phyloP scores from a whole-genome alignment of 108 stramenopile species.

The Fragilariopsis cylindrus region DNA sequence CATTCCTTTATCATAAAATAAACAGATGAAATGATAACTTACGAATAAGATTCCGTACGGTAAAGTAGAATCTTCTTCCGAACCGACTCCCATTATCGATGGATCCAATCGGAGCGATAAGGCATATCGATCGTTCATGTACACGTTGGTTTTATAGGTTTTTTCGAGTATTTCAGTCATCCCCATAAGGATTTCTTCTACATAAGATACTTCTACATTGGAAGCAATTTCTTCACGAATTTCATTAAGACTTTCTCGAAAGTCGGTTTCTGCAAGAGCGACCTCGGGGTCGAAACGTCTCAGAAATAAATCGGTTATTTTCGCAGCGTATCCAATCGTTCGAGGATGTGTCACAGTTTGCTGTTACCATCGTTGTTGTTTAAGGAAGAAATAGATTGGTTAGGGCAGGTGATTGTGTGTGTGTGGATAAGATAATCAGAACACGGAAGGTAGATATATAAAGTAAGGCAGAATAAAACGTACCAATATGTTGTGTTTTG shows the following conservation, averaged over 20 bases:
- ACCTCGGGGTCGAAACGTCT: constrained; percentile 84
- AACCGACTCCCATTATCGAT: constrained; percentile 63
- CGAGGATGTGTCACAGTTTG: constrained; percentile 49
- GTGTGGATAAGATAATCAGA: background rate
- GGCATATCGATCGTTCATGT: constrained; percentile 93
- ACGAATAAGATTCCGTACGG: constrained; percentile 93
- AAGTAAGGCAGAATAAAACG: background rate
- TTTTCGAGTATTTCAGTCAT: constrained; percentile 88
- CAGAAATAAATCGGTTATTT: constrained; percentile 89
- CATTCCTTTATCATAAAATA: too few relatives aligned
- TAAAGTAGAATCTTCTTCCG: constrained; percentile 29
- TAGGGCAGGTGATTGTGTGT: background rate
- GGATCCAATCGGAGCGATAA: constrained; percentile 92
- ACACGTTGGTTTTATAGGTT: constrained; percentile 92
- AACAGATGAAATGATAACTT: too few relatives aligned
- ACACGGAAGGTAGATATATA: background rate
- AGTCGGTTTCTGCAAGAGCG: constrained; percentile 50
- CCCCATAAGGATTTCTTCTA: constrained; percentile 68
- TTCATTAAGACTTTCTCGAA: constrained; percentile 48
- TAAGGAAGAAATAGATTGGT: constrained; percentile 13
- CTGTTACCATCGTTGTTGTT: background rate
- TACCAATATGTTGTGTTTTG: constrained; percentile 82
- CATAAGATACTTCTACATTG: constrained; percentile 83
- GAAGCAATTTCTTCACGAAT: constrained; percentile 51
- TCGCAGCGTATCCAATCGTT: constrained; percentile 64